phyloP scores from a whole-genome alignment of 352 stramenopile genomes.

The Pythium phragmitis region DNA sequence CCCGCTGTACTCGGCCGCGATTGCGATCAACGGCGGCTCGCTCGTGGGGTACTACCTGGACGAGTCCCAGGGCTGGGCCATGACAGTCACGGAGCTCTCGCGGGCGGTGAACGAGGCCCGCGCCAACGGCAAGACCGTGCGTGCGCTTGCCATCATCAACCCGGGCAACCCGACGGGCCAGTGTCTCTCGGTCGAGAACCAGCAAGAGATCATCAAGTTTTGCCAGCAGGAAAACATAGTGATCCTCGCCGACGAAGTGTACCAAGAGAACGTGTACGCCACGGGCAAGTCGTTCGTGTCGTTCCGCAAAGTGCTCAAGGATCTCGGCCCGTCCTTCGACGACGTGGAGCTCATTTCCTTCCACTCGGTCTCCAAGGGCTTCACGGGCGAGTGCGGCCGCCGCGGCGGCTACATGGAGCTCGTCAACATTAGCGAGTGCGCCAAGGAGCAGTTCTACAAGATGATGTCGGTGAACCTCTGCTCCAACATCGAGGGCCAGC shows the following conservation, averaged over 20 bases:
- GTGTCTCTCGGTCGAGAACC: slow-evolving; percentile 84
- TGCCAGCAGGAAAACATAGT: slow-evolving; percentile 94
- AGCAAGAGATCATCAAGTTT: slow-evolving; percentile 96
- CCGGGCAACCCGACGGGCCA: slow-evolving; percentile 98
- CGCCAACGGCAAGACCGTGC: slow-evolving; percentile 89
- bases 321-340: slow-evolving; percentile 80
- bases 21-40: slow-evolving; percentile 93
- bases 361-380: slow-evolving; percentile 98
- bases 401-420: slow-evolving; percentile 97
- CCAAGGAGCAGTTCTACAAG: slow-evolving; percentile 98
- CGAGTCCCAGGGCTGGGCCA: slow-evolving; percentile 93
- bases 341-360: slow-evolving; percentile 98
- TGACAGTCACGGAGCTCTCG: slow-evolving; percentile 88
- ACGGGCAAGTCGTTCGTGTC: slow-evolving; percentile 92
- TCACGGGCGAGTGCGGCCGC: slow-evolving; percentile 98
- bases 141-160: slow-evolving; percentile 99
- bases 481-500: slow-evolving; percentile 96
- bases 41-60: slow-evolving; percentile 98
- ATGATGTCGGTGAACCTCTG: slow-evolving; percentile 97
- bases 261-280: slow-evolving; percentile 99
- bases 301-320: slow-evolving; percentile 93
- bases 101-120: slow-evolving; percentile 88
- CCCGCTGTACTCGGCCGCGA: slow-evolving; percentile 98
- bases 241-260: slow-evolving; percentile 98
- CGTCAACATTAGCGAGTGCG: slow-evolving; percentile 90